These are phyloP conservation scores for Boletus subcaerulescens DNA, from an alignment of 768 basidiomycete species.

Conservation along the genomic window DNA sequence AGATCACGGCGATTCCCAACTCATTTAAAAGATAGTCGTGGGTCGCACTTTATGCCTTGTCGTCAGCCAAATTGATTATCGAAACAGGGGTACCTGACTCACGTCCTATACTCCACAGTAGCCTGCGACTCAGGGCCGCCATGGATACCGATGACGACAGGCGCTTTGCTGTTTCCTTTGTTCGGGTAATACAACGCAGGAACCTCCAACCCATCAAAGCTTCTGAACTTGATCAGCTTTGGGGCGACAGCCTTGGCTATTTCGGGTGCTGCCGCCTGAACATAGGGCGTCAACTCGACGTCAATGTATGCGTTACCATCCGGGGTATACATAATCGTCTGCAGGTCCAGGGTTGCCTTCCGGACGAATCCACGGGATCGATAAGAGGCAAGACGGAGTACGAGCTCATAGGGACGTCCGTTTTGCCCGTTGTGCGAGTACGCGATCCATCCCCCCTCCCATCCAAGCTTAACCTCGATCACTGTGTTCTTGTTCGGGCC, in stretches of 20 bases:
- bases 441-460: slow-evolving; percentile 31
- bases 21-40: slow-evolving; percentile 44
- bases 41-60: slow-evolving; percentile 21
- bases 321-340: slow-evolving; percentile 15
- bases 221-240: slow-evolving; percentile 36
- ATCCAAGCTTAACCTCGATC: slow-evolving; percentile 31
- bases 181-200: slow-evolving; percentile 42
- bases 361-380: slow-evolving; percentile 28
- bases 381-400: slow-evolving; percentile 32
- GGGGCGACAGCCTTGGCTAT: slow-evolving; percentile 29
- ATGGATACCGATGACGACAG: slow-evolving; percentile 38
- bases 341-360: slow-evolving; percentile 31
- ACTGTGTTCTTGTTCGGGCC: slow-evolving; percentile 29
- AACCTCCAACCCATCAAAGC: slow-evolving; percentile 40
- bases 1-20: slow-evolving; percentile 38
- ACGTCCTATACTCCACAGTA: slow-evolving; percentile 34
- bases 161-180: slow-evolving; percentile 23
- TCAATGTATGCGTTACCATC: slow-evolving; percentile 28
- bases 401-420: slow-evolving; percentile 33
- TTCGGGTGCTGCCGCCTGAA: slow-evolving; percentile 33
- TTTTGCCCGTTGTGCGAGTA: slow-evolving; percentile 34
- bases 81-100: slow-evolving; percentile 2
- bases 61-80: not conserved
- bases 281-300: slow-evolving; percentile 28
- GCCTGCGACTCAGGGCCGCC: slow-evolving; percentile 40